Conservation (phyloP, 2,329 filamentous ascomycete species). For the Botrytis deweyae region DNA sequence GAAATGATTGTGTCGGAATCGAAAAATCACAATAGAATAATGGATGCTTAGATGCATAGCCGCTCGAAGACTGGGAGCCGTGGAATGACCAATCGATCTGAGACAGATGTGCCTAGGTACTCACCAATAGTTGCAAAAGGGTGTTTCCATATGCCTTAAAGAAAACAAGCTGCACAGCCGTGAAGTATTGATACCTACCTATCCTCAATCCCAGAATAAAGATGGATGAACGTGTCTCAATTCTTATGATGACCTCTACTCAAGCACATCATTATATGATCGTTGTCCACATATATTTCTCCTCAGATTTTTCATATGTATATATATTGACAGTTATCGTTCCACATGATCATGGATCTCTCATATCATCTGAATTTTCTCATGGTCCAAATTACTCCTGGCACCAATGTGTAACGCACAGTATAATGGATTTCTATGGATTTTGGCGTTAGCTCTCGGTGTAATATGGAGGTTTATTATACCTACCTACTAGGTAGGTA, state of each 20-base stretch:
- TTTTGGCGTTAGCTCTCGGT: neutral
- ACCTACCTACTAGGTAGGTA: too few species aligned
- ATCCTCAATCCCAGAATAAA: too few species aligned
- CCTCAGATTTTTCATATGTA: rapidly evolving
- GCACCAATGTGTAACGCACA: neutral
- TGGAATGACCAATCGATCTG: rapidly evolving
- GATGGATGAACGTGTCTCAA: neutral
- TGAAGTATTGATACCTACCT: too few species aligned
- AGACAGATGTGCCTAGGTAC: neutral
- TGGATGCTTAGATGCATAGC: neutral
- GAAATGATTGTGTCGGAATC: rapidly evolving
- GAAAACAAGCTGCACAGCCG: neutral
- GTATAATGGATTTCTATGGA: neutral
- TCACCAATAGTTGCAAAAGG: neutral
- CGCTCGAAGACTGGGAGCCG: neutral
- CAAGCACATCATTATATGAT: neutral
- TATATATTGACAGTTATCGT: neutral
- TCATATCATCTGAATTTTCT: neutral
- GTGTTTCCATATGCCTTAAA: neutral
- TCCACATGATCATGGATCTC: neutral
- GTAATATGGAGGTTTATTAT: too few species aligned
- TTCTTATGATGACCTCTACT: neutral
- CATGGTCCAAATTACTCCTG: neutral
- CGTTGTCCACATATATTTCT: rapidly evolving
- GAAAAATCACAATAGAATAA: rapidly evolving